phyloP scores from a whole-genome alignment of 208 protist genomes.

The Leishmania lainsoni region DNA sequence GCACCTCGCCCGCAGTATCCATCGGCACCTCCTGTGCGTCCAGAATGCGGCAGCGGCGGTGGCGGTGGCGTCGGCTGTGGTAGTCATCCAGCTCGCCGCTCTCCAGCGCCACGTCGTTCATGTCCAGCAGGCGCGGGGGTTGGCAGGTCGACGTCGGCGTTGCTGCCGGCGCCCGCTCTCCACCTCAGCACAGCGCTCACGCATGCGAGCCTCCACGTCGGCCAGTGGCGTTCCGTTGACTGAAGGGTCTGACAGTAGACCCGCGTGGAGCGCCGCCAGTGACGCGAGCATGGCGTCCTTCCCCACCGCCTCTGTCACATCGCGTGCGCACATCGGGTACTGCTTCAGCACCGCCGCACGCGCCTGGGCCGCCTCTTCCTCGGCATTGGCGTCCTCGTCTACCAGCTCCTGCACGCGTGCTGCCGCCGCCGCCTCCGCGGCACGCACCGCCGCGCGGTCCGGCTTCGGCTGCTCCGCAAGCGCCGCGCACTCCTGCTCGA shows the following conservation, averaged over 20 bases:
- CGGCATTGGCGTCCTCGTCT: conserved; percentile 32
- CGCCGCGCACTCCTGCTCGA: conserved; percentile 22
- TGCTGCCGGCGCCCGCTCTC: conserved; percentile 32
- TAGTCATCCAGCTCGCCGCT: conserved; percentile 33
- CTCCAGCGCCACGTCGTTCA: conserved; percentile 36
- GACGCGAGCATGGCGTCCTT: conserved; percentile 43
- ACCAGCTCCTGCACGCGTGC: conserved; percentile 26
- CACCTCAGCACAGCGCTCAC: conserved; percentile 31
- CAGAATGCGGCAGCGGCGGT: conserved; percentile 23
- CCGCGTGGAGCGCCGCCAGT: conserved; percentile 24
- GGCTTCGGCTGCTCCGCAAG: conserved; percentile 10
- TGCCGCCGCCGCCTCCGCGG: conserved; percentile 23
- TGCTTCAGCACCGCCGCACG: conserved; percentile 20
- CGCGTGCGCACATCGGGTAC: conserved; percentile 58
- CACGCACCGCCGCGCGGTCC: conserved; percentile 10
- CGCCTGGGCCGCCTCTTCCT: conserved; percentile 29
- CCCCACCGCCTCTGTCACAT: conserved; percentile 47
- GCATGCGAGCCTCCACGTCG: conserved; percentile 35
- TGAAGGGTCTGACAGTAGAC: conserved; percentile 29
- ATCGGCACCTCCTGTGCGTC: conserved; percentile 23
- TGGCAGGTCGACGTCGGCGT: conserved; percentile 18
- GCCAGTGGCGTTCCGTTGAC: conserved; percentile 17
- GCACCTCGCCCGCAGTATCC: conserved; percentile 21
- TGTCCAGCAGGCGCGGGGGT: conserved; percentile 35
- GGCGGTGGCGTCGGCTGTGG: conserved; percentile 26